phyloP scores from a whole-genome alignment of 2,329 filamentous ascomycete species.

The Curvularia eragrostidis region DNA sequence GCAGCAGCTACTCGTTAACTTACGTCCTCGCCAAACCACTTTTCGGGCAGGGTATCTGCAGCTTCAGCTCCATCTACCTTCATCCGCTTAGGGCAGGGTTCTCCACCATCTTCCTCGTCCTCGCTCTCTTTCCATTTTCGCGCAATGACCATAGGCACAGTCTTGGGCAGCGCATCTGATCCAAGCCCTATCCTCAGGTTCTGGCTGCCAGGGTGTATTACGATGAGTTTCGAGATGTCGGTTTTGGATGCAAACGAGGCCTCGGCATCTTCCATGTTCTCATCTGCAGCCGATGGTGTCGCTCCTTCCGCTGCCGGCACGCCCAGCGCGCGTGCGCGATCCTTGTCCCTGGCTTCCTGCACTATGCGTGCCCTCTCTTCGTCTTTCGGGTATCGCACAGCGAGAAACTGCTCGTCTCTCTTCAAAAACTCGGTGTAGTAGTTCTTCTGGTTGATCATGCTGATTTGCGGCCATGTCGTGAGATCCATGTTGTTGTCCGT shows the following conservation, averaged over 20 bases:
- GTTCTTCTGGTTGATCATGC: slow-evolving; percentile 98
- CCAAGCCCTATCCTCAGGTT: slow-evolving; percentile 93
- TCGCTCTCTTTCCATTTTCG: slow-evolving; percentile 79
- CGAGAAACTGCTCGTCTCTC: slow-evolving; percentile 93
- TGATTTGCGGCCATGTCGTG: slow-evolving; percentile 89
- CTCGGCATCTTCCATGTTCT: slow-evolving; percentile 40
- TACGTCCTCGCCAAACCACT: slow-evolving; percentile 87
- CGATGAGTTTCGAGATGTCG: slow-evolving; percentile 87
- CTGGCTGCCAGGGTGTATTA: slow-evolving; percentile 94
- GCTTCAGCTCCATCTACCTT: slow-evolving; percentile 69
- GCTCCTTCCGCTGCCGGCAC: slow-evolving; percentile 56
- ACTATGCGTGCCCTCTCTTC: slow-evolving; percentile 83
- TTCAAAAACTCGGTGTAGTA: slow-evolving; percentile 96
- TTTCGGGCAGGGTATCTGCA: slow-evolving; percentile 68
- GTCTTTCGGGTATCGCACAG: slow-evolving; percentile 85
- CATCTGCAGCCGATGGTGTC: slow-evolving; percentile 37
- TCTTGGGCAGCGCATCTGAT: slow-evolving; percentile 94
- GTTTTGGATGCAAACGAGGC: slow-evolving; percentile 48
- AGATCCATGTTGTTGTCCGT: slow-evolving; percentile 99
- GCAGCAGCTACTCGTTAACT: neutral
- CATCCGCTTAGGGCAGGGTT: slow-evolving; percentile 74
- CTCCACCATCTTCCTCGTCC: slow-evolving; percentile 79
- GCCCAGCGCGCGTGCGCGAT: slow-evolving; percentile 80
- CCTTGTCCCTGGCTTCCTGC: slow-evolving; percentile 84
- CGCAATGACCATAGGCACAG: slow-evolving; percentile 90